Base-by-base conservation (phyloP, 202 grass and related monocot species). In the Carex arenaria region DNA sequence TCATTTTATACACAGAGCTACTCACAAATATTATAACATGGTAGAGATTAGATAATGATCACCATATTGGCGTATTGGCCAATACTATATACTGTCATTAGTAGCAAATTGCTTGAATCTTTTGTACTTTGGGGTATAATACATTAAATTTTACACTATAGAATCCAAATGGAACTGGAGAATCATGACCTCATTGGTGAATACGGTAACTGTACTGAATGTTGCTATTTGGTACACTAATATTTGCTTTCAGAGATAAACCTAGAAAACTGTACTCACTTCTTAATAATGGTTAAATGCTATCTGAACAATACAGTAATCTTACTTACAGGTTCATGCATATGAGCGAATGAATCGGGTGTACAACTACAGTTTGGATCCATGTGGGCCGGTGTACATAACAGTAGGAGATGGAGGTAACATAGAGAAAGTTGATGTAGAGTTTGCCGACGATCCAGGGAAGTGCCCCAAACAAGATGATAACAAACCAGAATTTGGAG, bases 281-380 rank as follows among this genome's bases (percentile, higher is more conserved):
- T 62, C 60, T 66, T 66, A 38, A 28, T 67, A 17, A 67, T 6
- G 31, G 31, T 40, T 38, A 67, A 36, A 17, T 70, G 17, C 8
- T 20, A 70, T 8, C 67, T 70, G 18, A 43, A 13, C 18, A 70
- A 20, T 42, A 15, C 2, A 15, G 67, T 45, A 20, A 70, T 70
- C 34, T 70, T 45, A 77, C 26, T 30, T 78, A 53, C 82, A 94
- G 95, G 92, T 94, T 72, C 95, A 98, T 73, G 92, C 95, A 36
- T 98, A 98, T 2, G 92, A 98, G 82, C 84, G 95, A 81, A 94
- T 93, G 92, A 94, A 98, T 67, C 82, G 89, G 32, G 90, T 98
- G 23, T 98, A 91, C 83, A 89, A 98, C 83, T 94, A 94, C 82
- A 86, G 78, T 42, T 80, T 98, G 72, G 86, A 98, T 61, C 89